Evolutionary conservation across 257 asterid species (phyloP), one percentile per base, ranked within the genome.

Genomic region (Agastache rugosa): DNA sequence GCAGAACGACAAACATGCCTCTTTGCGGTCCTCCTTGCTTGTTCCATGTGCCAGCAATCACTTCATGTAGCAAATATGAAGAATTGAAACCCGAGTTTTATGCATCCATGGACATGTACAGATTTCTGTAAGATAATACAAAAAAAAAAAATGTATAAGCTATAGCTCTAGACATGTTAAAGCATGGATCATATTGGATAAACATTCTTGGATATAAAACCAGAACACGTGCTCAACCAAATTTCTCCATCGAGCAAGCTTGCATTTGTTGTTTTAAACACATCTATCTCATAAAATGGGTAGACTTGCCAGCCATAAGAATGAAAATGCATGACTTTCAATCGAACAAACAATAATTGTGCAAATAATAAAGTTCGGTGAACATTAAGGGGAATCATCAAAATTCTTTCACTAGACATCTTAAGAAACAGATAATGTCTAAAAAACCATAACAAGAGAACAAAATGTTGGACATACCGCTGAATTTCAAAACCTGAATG

Each of bases 381-480:
- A 47, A 14, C 53, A 47, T 2, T 4, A 14, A 45, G 19, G 62
- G 37, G 9, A 53, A 53, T 23, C 35, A 56, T 25, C 63, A 23
- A 23, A 20, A 22, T 25, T 25, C 8, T 19, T n/a, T 11, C 34
- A 27, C 16, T 44, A 54, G 10, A 69, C 27, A 42, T 20, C 17
- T 41, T 55, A 47, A 60, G 61, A 60, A 70, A 41, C 20, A 45
- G 60, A 65, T 8, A 37, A 35, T 10, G 17, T 63, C 50, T 19
- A 17, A 9, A 66, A 54, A 23, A 41, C 11, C 56, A 22, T 69
- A 62, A 58, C 4, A 14, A 16, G 47, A 20, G 44, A 70, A 50
- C 15, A 64, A 51, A 71, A 59, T 31, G 37, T 31, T 8, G 62
- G 37, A 31, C 78, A 75, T 76, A 84, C 88, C 86, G 47, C 47